Conservation (phyloP, 495 filamentous ascomycete genomes). For the Penicillium daleae region DNA sequence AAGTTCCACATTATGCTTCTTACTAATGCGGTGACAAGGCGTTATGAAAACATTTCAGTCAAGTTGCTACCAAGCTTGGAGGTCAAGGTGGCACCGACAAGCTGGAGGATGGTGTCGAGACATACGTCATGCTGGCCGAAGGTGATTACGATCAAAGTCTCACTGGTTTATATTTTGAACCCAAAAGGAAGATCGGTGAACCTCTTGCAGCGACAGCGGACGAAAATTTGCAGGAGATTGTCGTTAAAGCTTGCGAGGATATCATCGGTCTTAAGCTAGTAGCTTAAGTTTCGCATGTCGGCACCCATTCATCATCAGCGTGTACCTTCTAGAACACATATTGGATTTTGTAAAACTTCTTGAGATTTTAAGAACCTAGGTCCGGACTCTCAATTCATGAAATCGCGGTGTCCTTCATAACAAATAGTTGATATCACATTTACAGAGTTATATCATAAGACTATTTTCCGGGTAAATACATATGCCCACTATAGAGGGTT, state of each 20-base stretch:
- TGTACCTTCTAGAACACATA: too few species aligned
- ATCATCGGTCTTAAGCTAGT: not conserved
- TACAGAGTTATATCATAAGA: too few species aligned
- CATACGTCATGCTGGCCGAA: conserved; percentile 31
- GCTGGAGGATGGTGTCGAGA: conserved; percentile 30
- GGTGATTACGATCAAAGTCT: conserved; percentile 28
- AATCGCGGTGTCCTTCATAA: too few species aligned
- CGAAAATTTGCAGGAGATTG: not conserved
- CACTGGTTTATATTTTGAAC: conserved; percentile 25
- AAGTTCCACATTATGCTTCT: conserved; percentile 28
- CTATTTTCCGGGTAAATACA: too few species aligned
- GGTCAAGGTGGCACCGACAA: conserved; percentile 17
- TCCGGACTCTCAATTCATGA: too few species aligned
- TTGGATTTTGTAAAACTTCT: too few species aligned
- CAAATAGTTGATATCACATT: too few species aligned
- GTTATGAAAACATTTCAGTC: conserved; percentile 16
- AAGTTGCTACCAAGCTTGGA: conserved; percentile 22
- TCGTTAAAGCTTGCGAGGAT: conserved; percentile 1
- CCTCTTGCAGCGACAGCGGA: conserved; percentile 13
- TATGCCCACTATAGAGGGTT: too few species aligned
- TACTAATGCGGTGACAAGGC: conserved; percentile 22
- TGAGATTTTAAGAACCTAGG: too few species aligned
- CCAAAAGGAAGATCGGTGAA: conserved; percentile 21
- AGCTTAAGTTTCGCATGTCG: not conserved
- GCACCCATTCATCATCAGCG: too few species aligned